Conservation (phyloP, 1,284 basidiomycete species). For the Phaffia rhodozyma region DNA sequence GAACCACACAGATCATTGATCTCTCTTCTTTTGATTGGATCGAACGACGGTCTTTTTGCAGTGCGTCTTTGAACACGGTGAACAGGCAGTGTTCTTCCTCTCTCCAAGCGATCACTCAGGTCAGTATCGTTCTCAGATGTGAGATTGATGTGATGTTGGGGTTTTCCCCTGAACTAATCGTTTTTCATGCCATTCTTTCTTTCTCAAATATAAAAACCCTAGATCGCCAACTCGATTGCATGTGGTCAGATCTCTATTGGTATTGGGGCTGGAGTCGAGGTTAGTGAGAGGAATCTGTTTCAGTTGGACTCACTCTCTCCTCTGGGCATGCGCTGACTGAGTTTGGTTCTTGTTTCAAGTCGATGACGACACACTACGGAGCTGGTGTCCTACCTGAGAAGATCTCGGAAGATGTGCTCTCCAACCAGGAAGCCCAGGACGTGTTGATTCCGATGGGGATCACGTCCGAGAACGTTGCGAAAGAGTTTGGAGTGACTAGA, state of each 20-base stretch:
- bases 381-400: slow-evolving; percentile 56
- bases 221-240: slow-evolving; percentile 81
- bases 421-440: slow-evolving; percentile 71
- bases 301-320: neutral
- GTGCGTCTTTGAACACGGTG: slow-evolving; percentile 65
- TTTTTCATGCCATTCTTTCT: neutral
- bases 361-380: slow-evolving; percentile 15
- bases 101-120: slow-evolving; percentile 67
- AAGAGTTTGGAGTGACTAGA: slow-evolving; percentile 66
- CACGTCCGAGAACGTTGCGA: slow-evolving; percentile 67
- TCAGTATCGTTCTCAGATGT: slow-evolving; percentile 7
- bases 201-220: neutral
- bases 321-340: neutral
- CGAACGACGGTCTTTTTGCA: slow-evolving; percentile 18
- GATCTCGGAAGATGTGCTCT: slow-evolving; percentile 68
- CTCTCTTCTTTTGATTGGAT: neutral
- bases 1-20: neutral
- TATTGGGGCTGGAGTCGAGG: slow-evolving; percentile 71
- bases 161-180: too few species aligned
- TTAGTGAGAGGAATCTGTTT: neutral
- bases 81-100: slow-evolving; percentile 95
- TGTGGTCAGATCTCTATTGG: slow-evolving; percentile 82
- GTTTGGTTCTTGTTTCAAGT: neutral
- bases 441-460: slow-evolving; percentile 94
- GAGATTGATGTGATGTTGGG: too few species aligned